Evolutionary conservation across 805 yeast genomes (phyloP).

Genomic region (Blastobotrys attinorum): DNA sequence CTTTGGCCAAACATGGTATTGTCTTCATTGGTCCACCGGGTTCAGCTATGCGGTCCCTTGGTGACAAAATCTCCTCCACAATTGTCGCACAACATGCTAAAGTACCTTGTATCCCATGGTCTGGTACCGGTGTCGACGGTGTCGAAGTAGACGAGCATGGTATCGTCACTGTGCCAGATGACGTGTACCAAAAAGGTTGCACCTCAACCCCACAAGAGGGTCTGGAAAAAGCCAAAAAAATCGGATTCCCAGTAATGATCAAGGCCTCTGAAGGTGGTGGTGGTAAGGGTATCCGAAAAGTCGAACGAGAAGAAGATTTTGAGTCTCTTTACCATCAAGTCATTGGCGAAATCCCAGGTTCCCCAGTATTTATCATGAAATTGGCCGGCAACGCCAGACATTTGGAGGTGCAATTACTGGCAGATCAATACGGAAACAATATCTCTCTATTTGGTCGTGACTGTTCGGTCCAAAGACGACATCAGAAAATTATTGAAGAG

Average conservation of each 20-base stretch:
- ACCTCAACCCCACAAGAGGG: constrained; percentile 84
- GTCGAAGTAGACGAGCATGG: constrained; percentile 68
- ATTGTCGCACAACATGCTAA: constrained; percentile 98
- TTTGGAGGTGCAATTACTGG: constrained; percentile 93
- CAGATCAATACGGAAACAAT: constrained; percentile 97
- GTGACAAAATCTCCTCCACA: constrained; percentile 96
- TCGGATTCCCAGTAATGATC: constrained; percentile 98
- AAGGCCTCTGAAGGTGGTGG: constrained; percentile 99
- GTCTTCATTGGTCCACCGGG: constrained; percentile 99
- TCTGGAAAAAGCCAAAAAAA: constrained; percentile 67
- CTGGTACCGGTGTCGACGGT: constrained; percentile 92
- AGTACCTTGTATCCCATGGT: constrained; percentile 99
- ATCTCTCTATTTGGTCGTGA: constrained; percentile 97
- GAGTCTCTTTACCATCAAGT: constrained; percentile 79
- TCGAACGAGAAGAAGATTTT: constrained; percentile 76
- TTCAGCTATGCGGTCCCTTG: constrained; percentile 97
- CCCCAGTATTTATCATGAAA: constrained; percentile 96
- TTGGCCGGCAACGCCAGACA: constrained; percentile 97
- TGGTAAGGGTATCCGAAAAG: constrained; percentile 99
- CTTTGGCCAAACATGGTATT: constrained; percentile 82
- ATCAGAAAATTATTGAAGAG: constrained; percentile 97
- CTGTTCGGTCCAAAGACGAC: constrained; percentile 99
- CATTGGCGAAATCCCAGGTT: constrained; percentile 95
- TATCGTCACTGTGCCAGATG: constrained; percentile 83
- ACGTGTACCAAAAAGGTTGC: constrained; percentile 81